Evolutionary conservation across 306 rosid species (phyloP).

Genomic region (Sindora glabra): DNA sequence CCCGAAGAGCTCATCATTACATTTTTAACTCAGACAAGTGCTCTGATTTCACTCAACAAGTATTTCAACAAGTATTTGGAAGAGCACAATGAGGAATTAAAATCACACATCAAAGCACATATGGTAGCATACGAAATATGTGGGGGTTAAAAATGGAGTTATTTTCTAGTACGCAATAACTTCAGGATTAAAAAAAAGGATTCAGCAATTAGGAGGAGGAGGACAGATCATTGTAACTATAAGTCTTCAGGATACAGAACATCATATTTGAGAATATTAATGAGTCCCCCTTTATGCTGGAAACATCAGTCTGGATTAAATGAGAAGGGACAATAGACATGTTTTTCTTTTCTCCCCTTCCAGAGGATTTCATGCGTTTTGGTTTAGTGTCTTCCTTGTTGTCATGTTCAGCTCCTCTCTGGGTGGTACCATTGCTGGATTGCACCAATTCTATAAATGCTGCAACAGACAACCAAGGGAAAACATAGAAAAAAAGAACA

Average conservation of each 20-base stretch:
- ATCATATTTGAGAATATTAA: constrained; percentile 72
- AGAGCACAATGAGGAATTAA: not conserved
- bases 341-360: constrained; percentile 47
- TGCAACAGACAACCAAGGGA: constrained; percentile 31
- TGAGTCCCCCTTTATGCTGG: constrained; percentile 61
- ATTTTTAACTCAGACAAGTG: not conserved
- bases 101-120: constrained; percentile 2
- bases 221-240: constrained; percentile 7
- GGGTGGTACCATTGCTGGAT: constrained; percentile 79
- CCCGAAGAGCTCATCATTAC: not conserved
- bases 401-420: constrained; percentile 41
- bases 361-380: constrained; percentile 39
- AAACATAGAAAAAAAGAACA: not conserved
- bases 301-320: constrained; percentile 83
- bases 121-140: not conserved
- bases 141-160: not conserved
- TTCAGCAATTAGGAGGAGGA: constrained; percentile 1
- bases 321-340: constrained; percentile 74
- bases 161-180: not conserved
- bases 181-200: not conserved
- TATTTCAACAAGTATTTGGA: too few relatives aligned
- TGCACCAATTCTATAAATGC: constrained; percentile 87
- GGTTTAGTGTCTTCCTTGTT: constrained; percentile 43
- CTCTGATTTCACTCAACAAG: constrained; percentile 2
- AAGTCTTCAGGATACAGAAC: constrained; percentile 77